Evolutionary conservation across 805 yeast species (phyloP).

Genomic region (Blastobotrys americana): DNA sequence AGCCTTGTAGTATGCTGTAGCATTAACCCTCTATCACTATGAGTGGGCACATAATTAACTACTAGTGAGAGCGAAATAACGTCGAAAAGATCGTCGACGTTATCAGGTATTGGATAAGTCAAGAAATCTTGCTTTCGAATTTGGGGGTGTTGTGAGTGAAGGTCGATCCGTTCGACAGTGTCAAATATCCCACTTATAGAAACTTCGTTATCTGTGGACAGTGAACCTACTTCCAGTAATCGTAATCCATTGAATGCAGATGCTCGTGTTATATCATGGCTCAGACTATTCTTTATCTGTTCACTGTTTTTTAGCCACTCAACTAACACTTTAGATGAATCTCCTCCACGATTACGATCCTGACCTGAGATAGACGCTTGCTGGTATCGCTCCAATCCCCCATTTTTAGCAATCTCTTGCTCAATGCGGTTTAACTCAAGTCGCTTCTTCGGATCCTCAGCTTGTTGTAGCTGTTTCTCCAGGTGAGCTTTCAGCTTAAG

Average conservation of each 20-base stretch:
- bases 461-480: conserved; percentile 9
- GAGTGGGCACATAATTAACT: conserved; percentile 76
- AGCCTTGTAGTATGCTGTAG: conserved; percentile 51
- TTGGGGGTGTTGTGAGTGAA: conserved; percentile 68
- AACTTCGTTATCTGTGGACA: conserved; percentile 61
- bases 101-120: conserved; percentile 56
- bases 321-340: conserved; percentile 75
- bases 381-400: conserved; percentile 78
- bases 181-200: conserved; percentile 51
- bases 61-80: conserved; percentile 80
- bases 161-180: conserved; percentile 58
- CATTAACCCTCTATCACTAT: conserved; percentile 71
- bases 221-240: conserved; percentile 80
- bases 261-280: background rate
- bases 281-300: too few relatives aligned
- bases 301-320: conserved; percentile 51
- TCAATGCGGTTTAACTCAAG: conserved; percentile 46
- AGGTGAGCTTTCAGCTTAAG: conserved; percentile 43
- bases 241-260: background rate
- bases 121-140: conserved; percentile 79
- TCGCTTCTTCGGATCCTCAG: conserved; percentile 19
- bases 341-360: conserved; percentile 72
- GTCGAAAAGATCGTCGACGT: conserved; percentile 40
- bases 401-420: conserved; percentile 53
- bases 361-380: conserved; percentile 84